These are phyloP conservation scores for Penicillium sp. DNA, from an alignment of 2,329 filamentous ascomycete genomes.

Conservation along the genomic window DNA sequence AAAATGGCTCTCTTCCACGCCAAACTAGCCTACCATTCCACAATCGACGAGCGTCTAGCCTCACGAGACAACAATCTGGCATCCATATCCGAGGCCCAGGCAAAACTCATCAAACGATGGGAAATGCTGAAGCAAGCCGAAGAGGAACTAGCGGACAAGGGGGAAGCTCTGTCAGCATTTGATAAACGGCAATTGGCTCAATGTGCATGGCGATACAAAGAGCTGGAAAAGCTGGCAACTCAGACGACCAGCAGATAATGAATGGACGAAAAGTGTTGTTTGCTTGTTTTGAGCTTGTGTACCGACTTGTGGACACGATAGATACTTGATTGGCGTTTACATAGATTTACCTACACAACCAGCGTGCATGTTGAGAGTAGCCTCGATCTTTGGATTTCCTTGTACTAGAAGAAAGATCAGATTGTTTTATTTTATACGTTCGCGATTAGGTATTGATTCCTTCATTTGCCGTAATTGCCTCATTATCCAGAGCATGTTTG, in stretches of 20 bases:
- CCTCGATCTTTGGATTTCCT: too few species aligned
- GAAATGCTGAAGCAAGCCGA: constrained; percentile 32
- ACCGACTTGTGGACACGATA: neutral
- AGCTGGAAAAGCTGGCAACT: constrained; percentile 30
- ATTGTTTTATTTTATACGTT: too few species aligned
- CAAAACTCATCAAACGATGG: constrained; percentile 33
- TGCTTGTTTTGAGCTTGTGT: neutral
- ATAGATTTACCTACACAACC: too few species aligned
- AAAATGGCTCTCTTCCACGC: constrained; percentile 37
- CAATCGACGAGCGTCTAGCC: constrained; percentile 30
- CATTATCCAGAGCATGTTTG: too few species aligned
- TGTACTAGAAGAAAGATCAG: too few species aligned
- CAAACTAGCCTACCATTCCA: constrained; percentile 33
- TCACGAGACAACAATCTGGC: constrained; percentile 30
- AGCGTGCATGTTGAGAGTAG: too few species aligned
- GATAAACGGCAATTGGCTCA: constrained; percentile 32
- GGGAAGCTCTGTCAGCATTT: constrained; percentile 25
- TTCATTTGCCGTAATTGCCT: too few species aligned
- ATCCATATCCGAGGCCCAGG: constrained; percentile 33
- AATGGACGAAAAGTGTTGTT: constrained; percentile 6
- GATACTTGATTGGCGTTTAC: neutral
- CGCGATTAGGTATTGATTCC: too few species aligned
- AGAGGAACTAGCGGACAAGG: constrained; percentile 32
- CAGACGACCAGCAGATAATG: constrained; percentile 17
- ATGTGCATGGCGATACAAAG: constrained; percentile 33